A percentile compares a stretch with the other conserved stretches of the same genome.
phyloP scores from a whole-genome alignment of 2,329 filamentous ascomycete species.

The Penicillium sp. region DNA sequence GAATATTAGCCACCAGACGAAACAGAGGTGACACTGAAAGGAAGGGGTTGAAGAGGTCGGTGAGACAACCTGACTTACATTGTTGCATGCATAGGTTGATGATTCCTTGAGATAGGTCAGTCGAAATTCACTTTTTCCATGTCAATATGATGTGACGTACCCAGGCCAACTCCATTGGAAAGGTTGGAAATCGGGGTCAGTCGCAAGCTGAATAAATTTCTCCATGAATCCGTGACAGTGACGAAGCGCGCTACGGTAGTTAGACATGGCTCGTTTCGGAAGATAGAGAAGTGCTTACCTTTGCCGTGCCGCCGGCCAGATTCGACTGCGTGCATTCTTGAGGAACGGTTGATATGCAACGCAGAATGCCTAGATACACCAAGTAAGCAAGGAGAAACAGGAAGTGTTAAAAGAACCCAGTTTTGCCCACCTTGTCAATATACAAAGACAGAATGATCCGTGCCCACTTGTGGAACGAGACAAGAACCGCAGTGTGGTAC shows the following conservation, averaged over 20 bases:
- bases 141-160: slow-evolving; percentile 19
- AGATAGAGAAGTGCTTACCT: slow-evolving; percentile 31
- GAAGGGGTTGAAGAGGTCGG: not conserved
- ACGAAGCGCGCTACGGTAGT: slow-evolving; percentile 42
- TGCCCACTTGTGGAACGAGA: slow-evolving; percentile 51
- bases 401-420: not conserved
- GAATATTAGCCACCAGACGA: slow-evolving; percentile 4
- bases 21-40: not conserved
- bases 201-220: slow-evolving; percentile 51
- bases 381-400: slow-evolving; percentile 10
- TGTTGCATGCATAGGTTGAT: slow-evolving; percentile 49
- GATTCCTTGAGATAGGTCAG: slow-evolving; percentile 33
- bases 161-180: slow-evolving; percentile 54
- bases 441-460: slow-evolving; percentile 47
- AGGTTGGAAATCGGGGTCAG: slow-evolving; percentile 49
- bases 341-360: slow-evolving; percentile 52
- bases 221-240: slow-evolving; percentile 52
- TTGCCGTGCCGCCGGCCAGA: slow-evolving; percentile 50
- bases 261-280: not conserved
- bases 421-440: slow-evolving; percentile 43
- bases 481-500: slow-evolving; percentile 46
- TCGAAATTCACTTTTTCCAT: not conserved
- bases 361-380: slow-evolving; percentile 41
- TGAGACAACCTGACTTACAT: slow-evolving; percentile 30
- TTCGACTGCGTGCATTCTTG: slow-evolving; percentile 50